phyloP scores from a whole-genome alignment of 345 rosid genomes.

The Aurinia saxatilis region DNA sequence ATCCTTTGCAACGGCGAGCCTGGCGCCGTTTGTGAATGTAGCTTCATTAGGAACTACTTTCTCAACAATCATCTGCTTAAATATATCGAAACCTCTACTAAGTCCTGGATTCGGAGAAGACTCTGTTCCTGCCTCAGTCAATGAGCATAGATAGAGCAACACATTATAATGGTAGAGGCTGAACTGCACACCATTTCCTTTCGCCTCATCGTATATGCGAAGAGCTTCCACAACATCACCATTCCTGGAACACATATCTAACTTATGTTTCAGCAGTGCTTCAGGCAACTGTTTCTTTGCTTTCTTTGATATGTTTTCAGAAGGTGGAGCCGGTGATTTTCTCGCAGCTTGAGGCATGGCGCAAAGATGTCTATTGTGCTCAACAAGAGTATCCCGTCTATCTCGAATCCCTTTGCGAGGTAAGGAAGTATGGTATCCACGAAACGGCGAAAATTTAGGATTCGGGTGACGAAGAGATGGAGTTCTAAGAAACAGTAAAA shows the following conservation, averaged over 20 bases:
- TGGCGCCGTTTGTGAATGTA: slow-evolving; percentile 76
- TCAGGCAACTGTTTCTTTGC: slow-evolving; percentile 59
- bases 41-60: slow-evolving; percentile 77
- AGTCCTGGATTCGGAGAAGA: slow-evolving; percentile 32
- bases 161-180: slow-evolving; percentile 57
- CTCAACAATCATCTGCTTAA: slow-evolving; percentile 58
- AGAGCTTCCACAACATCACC: slow-evolving; percentile 70
- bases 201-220: slow-evolving; percentile 73
- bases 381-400: slow-evolving; percentile 14
- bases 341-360: slow-evolving; percentile 32
- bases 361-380: slow-evolving; percentile 34
- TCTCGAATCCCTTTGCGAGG: slow-evolving; percentile 18
- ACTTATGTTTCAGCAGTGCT: slow-evolving; percentile 39
- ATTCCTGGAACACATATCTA: slow-evolving; percentile 61
- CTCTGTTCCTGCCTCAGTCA: slow-evolving; percentile 29
- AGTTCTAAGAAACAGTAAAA: slow-evolving; percentile 26
- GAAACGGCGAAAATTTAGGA: slow-evolving; percentile 13
- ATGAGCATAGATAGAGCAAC: slow-evolving; percentile 76
- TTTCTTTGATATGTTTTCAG: slow-evolving; percentile 33
- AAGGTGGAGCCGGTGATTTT: slow-evolving; percentile 24
- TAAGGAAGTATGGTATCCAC: slow-evolving; percentile 10
- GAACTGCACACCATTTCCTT: slow-evolving; percentile 38
- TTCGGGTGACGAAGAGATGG: slow-evolving; percentile 24
- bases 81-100: slow-evolving; percentile 76
- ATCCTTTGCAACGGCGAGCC: slow-evolving; percentile 66